Evolutionary conservation across 176 grass and related monocot species (phyloP), one percentile per base, ranked within the genome.

Genomic region (Panicum miliaceum): DNA sequence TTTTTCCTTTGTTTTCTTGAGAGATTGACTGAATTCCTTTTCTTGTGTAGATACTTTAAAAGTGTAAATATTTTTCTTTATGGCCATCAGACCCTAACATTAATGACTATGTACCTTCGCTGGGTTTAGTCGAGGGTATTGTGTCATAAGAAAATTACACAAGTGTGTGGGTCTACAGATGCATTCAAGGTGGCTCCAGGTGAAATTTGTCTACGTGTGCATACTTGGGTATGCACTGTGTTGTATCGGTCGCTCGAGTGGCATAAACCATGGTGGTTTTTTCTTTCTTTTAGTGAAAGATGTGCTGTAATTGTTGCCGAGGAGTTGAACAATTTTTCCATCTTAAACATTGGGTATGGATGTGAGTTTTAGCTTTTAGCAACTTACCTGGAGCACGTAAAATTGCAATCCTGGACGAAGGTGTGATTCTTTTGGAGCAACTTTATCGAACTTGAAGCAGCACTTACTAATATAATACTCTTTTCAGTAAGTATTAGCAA

Each of bases 401-500:
- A 69, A 53, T 76, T 76, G 52, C 87, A 73, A 81, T 56, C 26
- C 3, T 81, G 56, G 77, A 62, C 11, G 11, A 85, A 81, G 62
- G 54, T 81, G 12, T 81, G 13, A 40, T 89, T 76, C 77, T 52
- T 51, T 86, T 63, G 83, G 88, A 82, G 88, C 64, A 76, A 82
- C 53, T 82, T 82, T 86, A 81, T 85, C 62, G 0, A 86, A 82
- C 64, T 77, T 35, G 88, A 86, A 85, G 88, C 78, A 53, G 68
- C 78, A 70, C 45, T 77, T 81, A 71, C 71, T 89, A 82, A 81
- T 82, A 81, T 82, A 82, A 82, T 71, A 77, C 83, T 54, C 6
- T 23, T 70, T 60, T 53, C 78, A 85, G 88, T 85, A 89, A 89
- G 88, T 89, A 86, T 54, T 85, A 76, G 38, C 67, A 18, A 71